A percentile compares a stretch with the other conserved stretches of the same genome.
Conservation (phyloP, 352 stramenopile genomes). For the Hyaloperonospora brassicae region DNA sequence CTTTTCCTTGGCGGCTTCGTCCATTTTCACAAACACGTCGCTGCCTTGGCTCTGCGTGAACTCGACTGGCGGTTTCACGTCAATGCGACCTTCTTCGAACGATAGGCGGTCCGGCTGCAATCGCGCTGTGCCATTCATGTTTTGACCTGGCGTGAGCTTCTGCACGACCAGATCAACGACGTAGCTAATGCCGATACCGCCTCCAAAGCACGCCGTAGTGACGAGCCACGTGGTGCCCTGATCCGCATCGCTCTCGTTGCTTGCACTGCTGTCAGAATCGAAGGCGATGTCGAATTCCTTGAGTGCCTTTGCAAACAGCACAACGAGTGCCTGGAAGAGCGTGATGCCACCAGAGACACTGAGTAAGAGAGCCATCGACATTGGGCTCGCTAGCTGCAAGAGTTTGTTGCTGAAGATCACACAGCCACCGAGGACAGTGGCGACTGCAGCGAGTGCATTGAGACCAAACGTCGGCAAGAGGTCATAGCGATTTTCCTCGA, state of each 20-base stretch:
- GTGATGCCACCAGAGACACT: conserved; percentile 66
- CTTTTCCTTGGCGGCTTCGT: conserved; percentile 35
- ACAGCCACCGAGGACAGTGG: conserved; percentile 49
- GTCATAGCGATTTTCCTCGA: conserved; percentile 25
- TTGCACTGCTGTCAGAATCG: conserved; percentile 13
- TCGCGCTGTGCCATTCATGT: conserved; percentile 24
- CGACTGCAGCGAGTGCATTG: conserved; percentile 44
- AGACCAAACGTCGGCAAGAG: conserved; percentile 42
- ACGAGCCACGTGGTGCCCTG: conserved; percentile 56
- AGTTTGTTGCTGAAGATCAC: conserved; percentile 67
- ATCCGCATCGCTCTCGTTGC: conserved; percentile 13
- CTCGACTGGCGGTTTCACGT: conserved; percentile 19
- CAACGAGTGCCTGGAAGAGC: conserved; percentile 65
- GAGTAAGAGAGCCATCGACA: conserved; percentile 52
- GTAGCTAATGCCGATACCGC: conserved; percentile 54
- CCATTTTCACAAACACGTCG: conserved; percentile 31
- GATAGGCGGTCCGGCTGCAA: conserved; percentile 24
- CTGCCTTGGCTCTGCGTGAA: conserved; percentile 24
- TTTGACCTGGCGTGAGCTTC: conserved; percentile 27
- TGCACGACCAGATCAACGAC: conserved; percentile 37
- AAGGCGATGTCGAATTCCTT: conserved; percentile 36
- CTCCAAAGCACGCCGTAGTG: conserved; percentile 76
- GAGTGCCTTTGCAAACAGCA: conserved; percentile 50
- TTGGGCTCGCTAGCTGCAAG: conserved; percentile 51
- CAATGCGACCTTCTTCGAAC: conserved; percentile 16